Evolutionary conservation across 768 basidiomycete species (phyloP).

Genomic region (Saitozyma sp.): DNA sequence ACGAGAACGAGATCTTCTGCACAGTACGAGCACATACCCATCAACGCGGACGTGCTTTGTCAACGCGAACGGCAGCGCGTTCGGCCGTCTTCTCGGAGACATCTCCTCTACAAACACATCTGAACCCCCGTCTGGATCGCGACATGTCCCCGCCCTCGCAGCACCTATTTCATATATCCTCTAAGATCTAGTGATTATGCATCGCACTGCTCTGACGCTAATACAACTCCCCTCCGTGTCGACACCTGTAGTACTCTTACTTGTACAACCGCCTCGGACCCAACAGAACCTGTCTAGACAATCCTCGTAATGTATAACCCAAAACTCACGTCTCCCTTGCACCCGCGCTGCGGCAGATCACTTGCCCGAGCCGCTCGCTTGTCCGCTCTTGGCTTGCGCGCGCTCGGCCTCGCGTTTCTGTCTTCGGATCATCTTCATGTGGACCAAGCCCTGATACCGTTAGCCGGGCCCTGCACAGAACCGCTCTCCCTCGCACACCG

Average conservation of each 20-base stretch:
- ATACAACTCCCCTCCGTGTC: neutral
- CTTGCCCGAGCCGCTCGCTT: neutral
- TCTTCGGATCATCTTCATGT: slow-evolving; percentile 42
- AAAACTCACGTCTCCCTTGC: neutral
- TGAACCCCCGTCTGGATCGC: no score
- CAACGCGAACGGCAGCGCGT: no score
- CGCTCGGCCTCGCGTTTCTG: slow-evolving; percentile 31
- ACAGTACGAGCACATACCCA: no score
- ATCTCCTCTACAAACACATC: no score
- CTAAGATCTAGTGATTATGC: neutral
- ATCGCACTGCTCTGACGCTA: neutral
- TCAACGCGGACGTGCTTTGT: no score
- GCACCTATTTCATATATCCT: neutral
- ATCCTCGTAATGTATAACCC: neutral
- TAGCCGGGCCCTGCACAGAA: slow-evolving; percentile 1
- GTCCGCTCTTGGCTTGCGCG: slow-evolving; percentile 10
- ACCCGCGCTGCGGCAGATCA: neutral
- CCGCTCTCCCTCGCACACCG: neutral
- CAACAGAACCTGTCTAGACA: neutral
- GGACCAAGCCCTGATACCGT: slow-evolving; percentile 34
- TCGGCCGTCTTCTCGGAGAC: no score
- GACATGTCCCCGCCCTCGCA: no score
- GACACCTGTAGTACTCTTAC: neutral
- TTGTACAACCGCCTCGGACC: neutral
- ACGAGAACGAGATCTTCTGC: no score